Conservation (phyloP, 129 eudicot species). For the sunflower (Helianthus annuus) region DNA sequence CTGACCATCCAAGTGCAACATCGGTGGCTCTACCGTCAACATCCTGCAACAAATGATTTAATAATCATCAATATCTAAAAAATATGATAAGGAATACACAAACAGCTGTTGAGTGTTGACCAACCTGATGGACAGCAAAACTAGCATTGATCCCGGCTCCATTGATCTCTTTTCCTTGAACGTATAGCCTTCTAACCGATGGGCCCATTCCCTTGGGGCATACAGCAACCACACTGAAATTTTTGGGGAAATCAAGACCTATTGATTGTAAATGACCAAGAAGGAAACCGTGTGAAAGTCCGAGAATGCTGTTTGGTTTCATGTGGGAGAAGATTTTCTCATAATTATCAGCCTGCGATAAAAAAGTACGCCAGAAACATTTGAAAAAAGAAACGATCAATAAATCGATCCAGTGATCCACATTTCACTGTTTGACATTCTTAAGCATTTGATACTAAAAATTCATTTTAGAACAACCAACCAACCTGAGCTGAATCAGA, state of each 20-base stretch:
- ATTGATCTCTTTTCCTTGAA: constrained; percentile 87
- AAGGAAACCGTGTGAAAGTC: constrained; percentile 97
- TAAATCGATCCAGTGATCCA: background rate
- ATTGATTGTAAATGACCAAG: constrained; percentile 90
- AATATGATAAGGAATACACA: background rate
- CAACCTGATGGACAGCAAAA: constrained; percentile 85
- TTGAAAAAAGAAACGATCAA: background rate
- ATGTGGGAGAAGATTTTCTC: constrained; percentile 89
- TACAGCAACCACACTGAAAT: constrained; percentile 90
- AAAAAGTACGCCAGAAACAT: background rate
- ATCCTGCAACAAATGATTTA: constrained; percentile 42
- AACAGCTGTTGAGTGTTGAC: background rate
- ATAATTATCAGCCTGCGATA: constrained; percentile 72
- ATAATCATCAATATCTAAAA: background rate
- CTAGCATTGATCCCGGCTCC: constrained; percentile 95
- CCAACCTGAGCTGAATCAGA: constrained; percentile 98
- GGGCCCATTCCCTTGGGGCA: constrained; percentile 99
- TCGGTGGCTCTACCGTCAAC: constrained; percentile 98
- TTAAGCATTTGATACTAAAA: background rate
- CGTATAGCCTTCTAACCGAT: constrained; percentile 87
- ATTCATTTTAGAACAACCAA: background rate
- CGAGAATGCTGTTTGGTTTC: constrained; percentile 97
- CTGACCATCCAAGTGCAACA: constrained; percentile 97
- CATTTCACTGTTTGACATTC: background rate
- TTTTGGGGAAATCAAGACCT: constrained; percentile 86